Evolutionary conservation across 2,329 filamentous ascomycete genomes (phyloP), one percentile per base, ranked within the genome.

Genomic region (Phaeoacremonium minimum): DNA sequence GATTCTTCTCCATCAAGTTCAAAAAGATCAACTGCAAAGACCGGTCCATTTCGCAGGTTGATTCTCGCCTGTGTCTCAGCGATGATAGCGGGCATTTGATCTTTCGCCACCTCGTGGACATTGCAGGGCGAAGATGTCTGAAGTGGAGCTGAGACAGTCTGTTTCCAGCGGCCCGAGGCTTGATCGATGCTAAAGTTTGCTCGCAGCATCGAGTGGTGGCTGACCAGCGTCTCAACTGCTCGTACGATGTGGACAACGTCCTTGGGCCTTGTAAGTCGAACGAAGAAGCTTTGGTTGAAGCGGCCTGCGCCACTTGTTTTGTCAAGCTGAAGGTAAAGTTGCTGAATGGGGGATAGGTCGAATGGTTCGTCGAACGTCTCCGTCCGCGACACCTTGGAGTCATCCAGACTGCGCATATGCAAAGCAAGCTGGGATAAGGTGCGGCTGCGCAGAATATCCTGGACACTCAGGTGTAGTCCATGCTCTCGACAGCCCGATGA

Each of bases 271-370:
- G 55, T 48, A 7, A 69, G 32, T 1, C 52, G 52, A 5, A 71
- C 44, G 1, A 61, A 54, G 29, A 66, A 66, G 8, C 61, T 69
- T 39, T 71, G 67, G 37, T 70, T 69, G 50, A 67, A 67, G 17
- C n/a, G n/a, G n/a, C 61, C 61, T 14, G 62, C 49, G 4, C 57
- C 58, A 2, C 60, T 46, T 0, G 46, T 42, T 6, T 37, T 31
- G 5, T 36, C 42, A 38, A 64, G 29, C 33, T 57, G 38, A 38
- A 71, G 66, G 38, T 66, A 67, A 22, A 69, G 49, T 14, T 56
- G 50, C 38, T 71, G 69, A 15, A 71, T 62, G 0, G 69, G 69
- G 0, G 66, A 65, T 2, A 72, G 46, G 0, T 50, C 47, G 36
- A 69, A 72, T 1, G 47, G 48, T n/a, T 46, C 46, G 26, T 61